Percentiles rank a stretch among this genome's conserved stretches.
phyloP scores from a whole-genome alignment of 202 grass and related monocot species.

The Musa balbisiana region DNA sequence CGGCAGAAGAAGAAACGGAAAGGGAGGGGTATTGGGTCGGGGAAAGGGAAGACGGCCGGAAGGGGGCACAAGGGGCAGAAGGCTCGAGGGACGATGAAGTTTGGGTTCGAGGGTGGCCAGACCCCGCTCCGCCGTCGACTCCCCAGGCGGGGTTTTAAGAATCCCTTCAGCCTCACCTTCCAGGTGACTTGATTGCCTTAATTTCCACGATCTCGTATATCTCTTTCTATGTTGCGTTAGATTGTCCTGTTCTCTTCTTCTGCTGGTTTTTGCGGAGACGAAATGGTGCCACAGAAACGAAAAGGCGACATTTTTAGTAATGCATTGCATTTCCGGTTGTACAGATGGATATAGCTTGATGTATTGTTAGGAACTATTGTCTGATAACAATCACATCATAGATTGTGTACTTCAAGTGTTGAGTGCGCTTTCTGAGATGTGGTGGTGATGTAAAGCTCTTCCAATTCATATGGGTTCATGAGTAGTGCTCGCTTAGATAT shows the following conservation, averaged over 20 bases:
- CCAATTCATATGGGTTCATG: too few relatives aligned
- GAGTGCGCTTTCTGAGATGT: too few relatives aligned
- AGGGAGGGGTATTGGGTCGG: conserved; percentile 86
- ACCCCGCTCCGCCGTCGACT: conserved; percentile 64
- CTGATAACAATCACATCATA: too few relatives aligned
- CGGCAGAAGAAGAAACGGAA: conserved; percentile 85
- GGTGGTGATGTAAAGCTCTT: too few relatives aligned
- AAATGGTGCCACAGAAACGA: background rate
- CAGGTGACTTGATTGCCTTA: conserved; percentile 31
- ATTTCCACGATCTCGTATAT: background rate
- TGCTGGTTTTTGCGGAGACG: background rate
- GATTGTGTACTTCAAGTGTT: too few relatives aligned
- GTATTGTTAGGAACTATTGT: too few relatives aligned
- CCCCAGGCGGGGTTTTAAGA: conserved; percentile 72
- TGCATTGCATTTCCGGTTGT: too few relatives aligned
- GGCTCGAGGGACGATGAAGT: conserved; percentile 65
- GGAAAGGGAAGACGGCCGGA: conserved; percentile 76
- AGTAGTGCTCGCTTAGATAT: too few relatives aligned
- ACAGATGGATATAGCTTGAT: too few relatives aligned
- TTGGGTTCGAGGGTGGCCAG: conserved; percentile 83
- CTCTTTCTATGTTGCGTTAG: background rate
- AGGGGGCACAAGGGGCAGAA: conserved; percentile 95
- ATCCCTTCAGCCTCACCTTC: conserved; percentile 74
- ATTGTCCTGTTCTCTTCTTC: background rate
- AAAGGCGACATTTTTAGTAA: too few relatives aligned